Percentiles rank a stretch among this genome's conserved stretches.
Evolutionary conservation across 768 basidiomycete species (phyloP).

Genomic region (Boletus coccyginus): DNA sequence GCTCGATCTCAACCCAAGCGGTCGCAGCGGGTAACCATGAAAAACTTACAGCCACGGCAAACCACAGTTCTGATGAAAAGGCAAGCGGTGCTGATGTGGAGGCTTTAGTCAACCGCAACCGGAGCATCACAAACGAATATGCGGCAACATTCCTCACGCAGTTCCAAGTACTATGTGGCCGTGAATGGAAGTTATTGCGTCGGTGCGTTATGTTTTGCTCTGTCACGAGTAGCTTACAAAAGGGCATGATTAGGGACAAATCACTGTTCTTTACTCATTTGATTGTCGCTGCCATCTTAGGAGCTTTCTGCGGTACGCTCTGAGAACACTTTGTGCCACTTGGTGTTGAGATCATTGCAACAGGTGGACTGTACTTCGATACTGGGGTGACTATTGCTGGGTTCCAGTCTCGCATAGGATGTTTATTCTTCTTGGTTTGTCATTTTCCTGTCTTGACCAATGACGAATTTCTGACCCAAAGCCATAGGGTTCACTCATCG

Average conservation of each 20-base stretch:
- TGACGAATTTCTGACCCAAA: conserved; percentile 6
- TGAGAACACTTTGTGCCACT: not conserved
- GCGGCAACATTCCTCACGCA: conserved; percentile 87
- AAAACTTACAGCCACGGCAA: not conserved
- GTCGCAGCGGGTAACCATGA: conserved; percentile 2
- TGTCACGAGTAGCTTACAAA: not conserved
- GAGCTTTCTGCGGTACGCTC: conserved; percentile 77
- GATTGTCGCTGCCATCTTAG: conserved; percentile 63
- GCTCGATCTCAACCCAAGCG: conserved; percentile 38
- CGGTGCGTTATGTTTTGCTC: conserved; percentile 39
- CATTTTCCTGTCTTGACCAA: not conserved
- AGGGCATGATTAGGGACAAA: conserved; percentile 56
- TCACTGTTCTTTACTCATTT: conserved; percentile 81
- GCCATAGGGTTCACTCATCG: conserved; percentile 77
- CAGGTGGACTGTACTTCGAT: conserved; percentile 84
- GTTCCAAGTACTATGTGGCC: conserved; percentile 71
- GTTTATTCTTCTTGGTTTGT: conserved; percentile 85
- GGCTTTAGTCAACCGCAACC: conserved; percentile 16
- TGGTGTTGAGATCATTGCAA: not conserved
- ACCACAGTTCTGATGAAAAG: conserved; percentile 14
- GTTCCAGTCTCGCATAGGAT: conserved; percentile 92
- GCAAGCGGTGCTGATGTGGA: conserved; percentile 17
- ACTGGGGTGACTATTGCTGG: conserved; percentile 82
- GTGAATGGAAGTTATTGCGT: conserved; percentile 82
- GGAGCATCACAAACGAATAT: conserved; percentile 38